Evolutionary conservation across 192 early-diverging fungal species (phyloP).

Genomic region (Chytriomyces sp.): DNA sequence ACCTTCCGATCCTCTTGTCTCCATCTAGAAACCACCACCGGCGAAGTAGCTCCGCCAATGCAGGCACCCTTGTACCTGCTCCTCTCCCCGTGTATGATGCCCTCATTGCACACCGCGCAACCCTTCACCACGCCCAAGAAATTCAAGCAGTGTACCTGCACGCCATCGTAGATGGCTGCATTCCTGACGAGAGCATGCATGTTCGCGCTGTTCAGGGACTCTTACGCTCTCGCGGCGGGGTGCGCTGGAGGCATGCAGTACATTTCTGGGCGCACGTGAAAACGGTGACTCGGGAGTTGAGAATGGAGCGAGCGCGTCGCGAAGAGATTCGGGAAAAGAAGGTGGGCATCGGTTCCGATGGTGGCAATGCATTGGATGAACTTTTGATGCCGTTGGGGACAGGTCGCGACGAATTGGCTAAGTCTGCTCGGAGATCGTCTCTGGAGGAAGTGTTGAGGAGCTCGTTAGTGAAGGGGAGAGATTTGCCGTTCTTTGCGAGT

Average conservation of each 20-base stretch:
- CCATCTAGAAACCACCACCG: neutral
- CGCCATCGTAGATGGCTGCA: slow-evolving; percentile 7
- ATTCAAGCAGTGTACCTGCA: slow-evolving; percentile 5
- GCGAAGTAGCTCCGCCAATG: neutral
- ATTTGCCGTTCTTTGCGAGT: neutral
- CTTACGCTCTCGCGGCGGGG: neutral
- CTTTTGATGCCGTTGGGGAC: neutral
- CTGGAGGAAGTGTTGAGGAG: neutral
- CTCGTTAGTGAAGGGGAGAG: neutral
- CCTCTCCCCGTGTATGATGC: slow-evolving; percentile 24
- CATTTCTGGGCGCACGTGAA: neutral
- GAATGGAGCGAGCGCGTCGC: neutral
- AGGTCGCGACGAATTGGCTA: neutral
- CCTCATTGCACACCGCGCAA: slow-evolving; percentile 5
- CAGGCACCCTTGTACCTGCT: neutral
- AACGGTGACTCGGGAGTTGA: neutral
- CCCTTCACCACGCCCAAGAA: neutral
- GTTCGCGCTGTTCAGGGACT: slow-evolving; percentile 26
- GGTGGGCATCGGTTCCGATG: neutral
- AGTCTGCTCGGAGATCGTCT: neutral
- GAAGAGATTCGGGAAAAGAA: neutral
- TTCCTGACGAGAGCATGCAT: neutral
- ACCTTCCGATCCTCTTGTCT: neutral
- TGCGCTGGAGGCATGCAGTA: neutral
- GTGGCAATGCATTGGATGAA: neutral